Evolutionary conservation across 352 stramenopile species (phyloP), one percentile per base, ranked within the genome.

Genomic region (Phytophthora chlamydospora): DNA sequence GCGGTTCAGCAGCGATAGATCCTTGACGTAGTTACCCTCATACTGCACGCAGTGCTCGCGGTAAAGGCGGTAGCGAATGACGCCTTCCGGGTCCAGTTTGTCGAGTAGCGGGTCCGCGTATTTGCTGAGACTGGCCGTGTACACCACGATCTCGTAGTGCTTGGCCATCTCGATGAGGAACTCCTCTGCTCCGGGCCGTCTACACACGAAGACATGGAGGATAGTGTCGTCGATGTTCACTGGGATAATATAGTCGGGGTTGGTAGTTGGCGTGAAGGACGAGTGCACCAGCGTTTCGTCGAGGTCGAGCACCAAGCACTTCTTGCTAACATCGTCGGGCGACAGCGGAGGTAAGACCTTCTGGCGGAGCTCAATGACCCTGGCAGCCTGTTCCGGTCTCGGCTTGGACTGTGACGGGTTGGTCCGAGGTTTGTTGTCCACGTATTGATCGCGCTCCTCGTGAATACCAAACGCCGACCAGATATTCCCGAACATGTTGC

Each of bases 221-320:
- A 85, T 66, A 14, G 73, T 87, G 43, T 74, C 78, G 36, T 97
- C 91, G 65, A 99, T 97, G 46, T 97, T 88, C 21, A 99, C 96
- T 21, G 96, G 92, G 62, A 99, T 98, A 34, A 99, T 88, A 81
- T 98, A 99, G 80, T 98, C 94, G 13, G 96, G 90, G 53, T 93
- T 93, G 12, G 77, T 55, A 2, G 98, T 97, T 11, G 95, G 82
- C 65, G 82, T 86, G 66, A 99, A 99, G 41, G 90, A 98, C 21
- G 87, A 97, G 80, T 99, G 96, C 9, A 99, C 96, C 4, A 99
- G 74, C 13, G 97, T 99, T 68, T 99, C 97, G 71, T 99, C 97
- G 33, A 99, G 71, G 65, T 99, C 97, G 29, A 99, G 74, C 24
- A 97, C 84, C 19, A 97, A 76, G 53, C 86, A 92, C 66, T 95